Conservation (phyloP, 1,139 yeast species). For the Hyphopichia burtonii region DNA sequence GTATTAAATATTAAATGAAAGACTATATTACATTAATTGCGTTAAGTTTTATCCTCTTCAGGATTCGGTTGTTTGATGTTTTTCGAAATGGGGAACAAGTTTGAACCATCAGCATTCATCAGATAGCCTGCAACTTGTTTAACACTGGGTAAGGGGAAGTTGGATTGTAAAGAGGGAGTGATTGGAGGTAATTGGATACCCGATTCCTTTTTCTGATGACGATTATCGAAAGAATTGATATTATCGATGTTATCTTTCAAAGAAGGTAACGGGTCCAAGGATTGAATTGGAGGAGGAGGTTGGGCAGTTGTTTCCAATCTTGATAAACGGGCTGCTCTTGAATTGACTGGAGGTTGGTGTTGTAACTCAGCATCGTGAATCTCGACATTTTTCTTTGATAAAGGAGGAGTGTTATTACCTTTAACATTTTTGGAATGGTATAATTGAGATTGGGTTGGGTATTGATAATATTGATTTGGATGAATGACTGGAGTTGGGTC, state of each 20-base stretch:
- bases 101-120: not conserved
- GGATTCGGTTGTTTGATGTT: constrained; percentile 1
- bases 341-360: not conserved
- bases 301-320: constrained; percentile 2
- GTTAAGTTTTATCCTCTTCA: constrained; percentile 3
- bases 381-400: constrained; percentile 13
- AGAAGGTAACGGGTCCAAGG: constrained; percentile 2
- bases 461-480: constrained; percentile 19
- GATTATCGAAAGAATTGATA: not conserved
- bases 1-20: no score
- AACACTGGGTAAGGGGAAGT: constrained; percentile 3
- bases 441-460: constrained; percentile 23
- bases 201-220: not conserved
- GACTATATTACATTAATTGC: constrained; percentile 2
- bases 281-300: not conserved
- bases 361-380: constrained; percentile 7
- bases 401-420: not conserved
- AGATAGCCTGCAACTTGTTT: constrained; percentile 2
- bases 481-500: constrained; percentile 3
- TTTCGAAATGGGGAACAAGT: not conserved
- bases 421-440: constrained; percentile 8
- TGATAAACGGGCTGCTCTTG: not conserved
- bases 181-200: constrained; percentile 17
- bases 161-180: not conserved
- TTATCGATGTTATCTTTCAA: constrained; percentile 3